Percentiles rank a stretch among this genome's conserved stretches.
These are phyloP conservation scores for Raphanus hybrid DNA, from an alignment of 441 rosid genomes.

Conservation along the genomic window DNA sequence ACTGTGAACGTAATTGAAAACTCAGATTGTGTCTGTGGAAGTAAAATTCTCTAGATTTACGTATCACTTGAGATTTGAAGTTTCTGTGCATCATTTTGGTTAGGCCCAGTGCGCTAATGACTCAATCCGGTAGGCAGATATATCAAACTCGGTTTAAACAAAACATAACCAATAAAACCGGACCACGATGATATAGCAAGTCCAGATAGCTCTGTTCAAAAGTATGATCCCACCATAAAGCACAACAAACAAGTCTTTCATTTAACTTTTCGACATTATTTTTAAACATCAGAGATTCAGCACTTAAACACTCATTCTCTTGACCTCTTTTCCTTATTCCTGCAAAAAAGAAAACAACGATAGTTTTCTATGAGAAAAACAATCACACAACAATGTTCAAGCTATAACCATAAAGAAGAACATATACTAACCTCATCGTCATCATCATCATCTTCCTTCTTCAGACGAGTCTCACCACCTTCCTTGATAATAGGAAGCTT, in stretches of 20 bases:
- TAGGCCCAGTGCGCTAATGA: too few species aligned
- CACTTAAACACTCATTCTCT: slow-evolving; percentile 10
- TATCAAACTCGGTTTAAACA: too few species aligned
- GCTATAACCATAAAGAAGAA: neutral
- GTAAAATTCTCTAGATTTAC: too few species aligned
- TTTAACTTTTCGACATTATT: neutral
- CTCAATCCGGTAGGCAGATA: too few species aligned
- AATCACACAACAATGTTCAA: neutral
- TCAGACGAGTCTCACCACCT: slow-evolving; percentile 87
- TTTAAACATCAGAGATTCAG: slow-evolving; percentile 5
- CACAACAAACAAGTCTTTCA: slow-evolving; percentile 32
- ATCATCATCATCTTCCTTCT: slow-evolving; percentile 79
- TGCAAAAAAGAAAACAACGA: neutral
- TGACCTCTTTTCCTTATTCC: slow-evolving; percentile 22
- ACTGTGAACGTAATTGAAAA: too few species aligned
- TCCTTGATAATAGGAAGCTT: slow-evolving; percentile 92
- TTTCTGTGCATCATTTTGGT: too few species aligned
- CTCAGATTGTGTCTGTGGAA: too few species aligned
- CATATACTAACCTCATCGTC: slow-evolving; percentile 57
- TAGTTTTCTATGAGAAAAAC: neutral
- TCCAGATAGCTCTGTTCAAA: neutral
- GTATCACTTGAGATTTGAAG: too few species aligned
- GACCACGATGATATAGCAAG: too few species aligned
- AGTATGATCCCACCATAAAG: slow-evolving; percentile 27
- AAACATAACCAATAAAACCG: too few species aligned